Evolutionary conservation across 1,284 basidiomycete species (phyloP), one percentile per base, ranked within the genome.

Genomic region (Mrakiaceae sp.): DNA sequence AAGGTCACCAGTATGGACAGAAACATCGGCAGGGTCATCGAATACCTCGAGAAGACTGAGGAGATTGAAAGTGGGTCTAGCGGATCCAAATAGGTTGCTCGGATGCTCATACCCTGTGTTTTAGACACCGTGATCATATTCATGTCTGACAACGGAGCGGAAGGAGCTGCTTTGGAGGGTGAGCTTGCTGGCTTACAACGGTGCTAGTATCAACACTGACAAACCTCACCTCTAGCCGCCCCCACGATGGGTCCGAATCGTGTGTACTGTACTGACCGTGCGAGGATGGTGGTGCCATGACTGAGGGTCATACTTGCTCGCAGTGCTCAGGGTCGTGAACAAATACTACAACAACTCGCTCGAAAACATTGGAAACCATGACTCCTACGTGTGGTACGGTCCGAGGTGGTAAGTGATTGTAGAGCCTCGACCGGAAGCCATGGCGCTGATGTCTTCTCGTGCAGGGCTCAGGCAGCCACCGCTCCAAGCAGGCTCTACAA

Each of bases 131-230:
- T 75, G 39, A 63, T 76, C 51, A 67, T 76, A 43, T 76, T 76
- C 66, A 69, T 69, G 40, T 66, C 64, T 51, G 74, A 76, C 62
- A 76, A 76, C 64, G 74, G 74, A 8, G 74, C 73, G 2, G 74
- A 76, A 64, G 74, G 74, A 5, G 71, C 71, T 8, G 51, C 69
- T 69, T 27, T 27, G 27, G 27, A 27, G 27, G 27, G 27, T 27
- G 27, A 27, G 27, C 27, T 27, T 27, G 27, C 27, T 27, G 27
- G 27, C 1, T 27, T 27, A 27, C 27, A 27, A 27, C 27, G 27
- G 27, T 27, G 27, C 27, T 27, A 27, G 27, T 27, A 27, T 2
- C 27, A 27, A 27, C 27, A 27, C 27, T 27, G 27, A 27, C 27
- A 27, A 27, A 27, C 27, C 27, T 27, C 27, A 27, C 27, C 27